Conservation (phyloP, 768 basidiomycete genomes). For the Lentinula guzmanii region DNA sequence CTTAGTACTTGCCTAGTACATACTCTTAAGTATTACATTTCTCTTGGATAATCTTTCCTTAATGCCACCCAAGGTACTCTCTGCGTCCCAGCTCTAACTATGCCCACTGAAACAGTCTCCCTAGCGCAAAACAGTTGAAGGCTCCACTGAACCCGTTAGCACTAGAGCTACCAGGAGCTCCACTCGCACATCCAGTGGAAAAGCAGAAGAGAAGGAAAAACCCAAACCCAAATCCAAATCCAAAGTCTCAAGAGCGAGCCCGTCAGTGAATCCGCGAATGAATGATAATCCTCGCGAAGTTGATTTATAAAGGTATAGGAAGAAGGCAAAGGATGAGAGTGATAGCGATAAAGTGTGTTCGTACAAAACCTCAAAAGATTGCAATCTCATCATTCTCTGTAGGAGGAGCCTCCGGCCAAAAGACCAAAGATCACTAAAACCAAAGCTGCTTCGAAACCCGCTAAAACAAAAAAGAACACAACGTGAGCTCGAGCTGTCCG, state of each 20-base stretch:
- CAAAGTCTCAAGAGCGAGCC: background rate
- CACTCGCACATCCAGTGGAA: background rate
- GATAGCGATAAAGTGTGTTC: background rate
- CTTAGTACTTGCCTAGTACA: background rate
- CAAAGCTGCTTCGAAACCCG: background rate
- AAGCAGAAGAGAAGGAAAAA: background rate
- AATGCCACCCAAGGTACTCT: slow-evolving; percentile 5
- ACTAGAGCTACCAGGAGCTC: background rate
- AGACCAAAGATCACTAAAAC: background rate
- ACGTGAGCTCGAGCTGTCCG: background rate
- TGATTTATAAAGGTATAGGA: background rate
- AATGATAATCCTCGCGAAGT: background rate
- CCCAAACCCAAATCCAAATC: background rate
- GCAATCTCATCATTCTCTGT: background rate
- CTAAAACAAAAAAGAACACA: background rate
- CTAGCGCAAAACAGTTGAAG: slow-evolving; percentile 2
- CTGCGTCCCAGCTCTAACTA: background rate
- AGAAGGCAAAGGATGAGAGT: slow-evolving; percentile 1
- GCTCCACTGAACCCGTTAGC: background rate
- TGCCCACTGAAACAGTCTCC: background rate
- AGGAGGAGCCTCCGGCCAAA: slow-evolving; percentile 4
- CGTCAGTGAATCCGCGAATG: background rate
- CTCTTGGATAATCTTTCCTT: too few species aligned
- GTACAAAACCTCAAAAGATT: background rate
- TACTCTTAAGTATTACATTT: too few species aligned